Evolutionary conservation across 768 basidiomycete genomes (phyloP), one percentile per base, ranked within the genome.

Genomic region (Hirschioporus abietinus): DNA sequence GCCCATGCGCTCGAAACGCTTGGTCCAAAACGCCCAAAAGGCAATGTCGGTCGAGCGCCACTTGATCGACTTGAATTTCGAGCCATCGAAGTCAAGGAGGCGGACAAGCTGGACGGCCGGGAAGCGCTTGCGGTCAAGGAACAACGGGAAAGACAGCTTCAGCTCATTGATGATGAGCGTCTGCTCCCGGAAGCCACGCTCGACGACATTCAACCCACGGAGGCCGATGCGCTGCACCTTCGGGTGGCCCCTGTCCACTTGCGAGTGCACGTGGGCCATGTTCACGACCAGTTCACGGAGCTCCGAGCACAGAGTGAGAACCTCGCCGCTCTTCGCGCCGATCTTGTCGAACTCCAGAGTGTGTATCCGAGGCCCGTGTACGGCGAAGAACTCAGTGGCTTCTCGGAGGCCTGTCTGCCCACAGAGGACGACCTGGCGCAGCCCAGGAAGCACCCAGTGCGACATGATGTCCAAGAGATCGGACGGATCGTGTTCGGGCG

Each of bases 341-440:
- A 61, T 25, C 25, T 61, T 3, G 60, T 61, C 60, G 60, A 61
- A 61, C 30, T 61, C 60, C 18, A 61, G 30, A 3, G 30, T 61
- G 25, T 25, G 23, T 25, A 61, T 15, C 9, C 23, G 12, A 18
- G 12, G 10, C 23, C 60, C 60, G 23, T 61, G 60, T 61, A 15
- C 60, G 25, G 30, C 3, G 60, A 61, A 61, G 17, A 61, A 61
- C 30, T 12, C 25, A 5, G 30, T 15, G 23, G 3, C 25, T 25
- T 61, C 60, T 25, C 30, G 25, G 3, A 34, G 30, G 9, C 60
- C 60, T 25, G 60, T 61, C 30, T 61, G 60, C 9, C 60, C 60
- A 17, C 25, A 25, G 18, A 61, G 24, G 60, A 61, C 23, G 18
- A 61, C 23, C 15, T 61, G 60, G 15, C 30, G 60, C 18, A 61